phyloP scores from a whole-genome alignment of 2,329 filamentous ascomycete species.

The Sporothrix luriei region DNA sequence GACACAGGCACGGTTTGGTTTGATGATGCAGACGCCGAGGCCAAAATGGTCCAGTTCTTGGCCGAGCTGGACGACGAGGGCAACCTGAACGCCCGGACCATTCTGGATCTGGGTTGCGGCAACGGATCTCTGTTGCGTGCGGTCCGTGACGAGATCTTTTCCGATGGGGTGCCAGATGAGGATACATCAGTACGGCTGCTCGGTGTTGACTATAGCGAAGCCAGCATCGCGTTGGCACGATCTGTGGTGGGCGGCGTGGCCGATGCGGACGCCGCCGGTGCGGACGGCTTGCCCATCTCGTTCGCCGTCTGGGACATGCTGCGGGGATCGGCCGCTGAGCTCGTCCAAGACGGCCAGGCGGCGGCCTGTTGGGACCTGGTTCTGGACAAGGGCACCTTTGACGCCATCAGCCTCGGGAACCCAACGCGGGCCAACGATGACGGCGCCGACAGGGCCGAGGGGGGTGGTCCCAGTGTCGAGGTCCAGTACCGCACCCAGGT shows the following conservation, averaged over 20 bases:
- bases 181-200: slow-evolving; percentile 74
- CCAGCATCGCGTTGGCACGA: slow-evolving; percentile 73
- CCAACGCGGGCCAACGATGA: slow-evolving; percentile 42
- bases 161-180: slow-evolving; percentile 64
- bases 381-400: slow-evolving; percentile 97
- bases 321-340: slow-evolving; percentile 38
- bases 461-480: slow-evolving; percentile 64
- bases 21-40: slow-evolving; percentile 85
- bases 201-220: slow-evolving; percentile 83
- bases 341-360: not conserved
- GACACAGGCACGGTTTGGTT: slow-evolving; percentile 96
- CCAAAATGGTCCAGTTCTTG: slow-evolving; percentile 74
- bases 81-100: slow-evolving; percentile 48
- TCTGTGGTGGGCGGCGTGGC: slow-evolving; percentile 55
- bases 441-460: not conserved
- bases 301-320: slow-evolving; percentile 68
- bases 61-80: slow-evolving; percentile 41
- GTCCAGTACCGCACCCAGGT: slow-evolving; percentile 75
- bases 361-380: slow-evolving; percentile 76
- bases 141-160: slow-evolving; percentile 59
- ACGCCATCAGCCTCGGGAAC: slow-evolving; percentile 79
- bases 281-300: slow-evolving; percentile 40
- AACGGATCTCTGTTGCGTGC: slow-evolving; percentile 90
- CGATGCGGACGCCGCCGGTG: slow-evolving; percentile 27
- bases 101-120: slow-evolving; percentile 89